phyloP scores from a whole-genome alignment of 2,329 filamentous ascomycete genomes.

The Fulvia fulva region DNA sequence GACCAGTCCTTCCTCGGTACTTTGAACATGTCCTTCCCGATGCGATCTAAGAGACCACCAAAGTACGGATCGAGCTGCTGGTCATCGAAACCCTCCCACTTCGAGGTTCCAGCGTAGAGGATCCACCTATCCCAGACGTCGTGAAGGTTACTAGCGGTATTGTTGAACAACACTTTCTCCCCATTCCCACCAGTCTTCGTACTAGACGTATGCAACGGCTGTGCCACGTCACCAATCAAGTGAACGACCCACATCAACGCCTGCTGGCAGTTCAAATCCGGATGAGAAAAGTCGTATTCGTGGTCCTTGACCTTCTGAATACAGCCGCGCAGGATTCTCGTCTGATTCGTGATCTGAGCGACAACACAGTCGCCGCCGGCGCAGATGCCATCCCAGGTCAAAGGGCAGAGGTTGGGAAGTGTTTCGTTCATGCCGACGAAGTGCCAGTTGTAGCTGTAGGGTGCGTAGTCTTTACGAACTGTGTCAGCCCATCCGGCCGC shows the following conservation, averaged over 20 bases:
- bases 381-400: conserved; percentile 20
- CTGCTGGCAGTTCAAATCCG: conserved; percentile 38
- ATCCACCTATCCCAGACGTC: conserved; percentile 41
- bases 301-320: conserved; percentile 31
- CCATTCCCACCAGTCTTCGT: conserved; percentile 38
- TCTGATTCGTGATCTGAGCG: conserved; percentile 42
- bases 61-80: conserved; percentile 37
- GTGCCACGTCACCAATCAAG: conserved; percentile 41
- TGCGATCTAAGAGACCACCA: conserved; percentile 33
- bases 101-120: conserved; percentile 36
- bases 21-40: conserved; percentile 35
- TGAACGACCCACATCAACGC: conserved; percentile 42
- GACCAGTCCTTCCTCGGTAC: conserved; percentile 37
- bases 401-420: neutral
- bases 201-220: conserved; percentile 41
- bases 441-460: conserved; percentile 42
- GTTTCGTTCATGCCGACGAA: conserved; percentile 39
- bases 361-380: conserved; percentile 39
- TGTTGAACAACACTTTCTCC: conserved; percentile 36
- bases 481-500: conserved; percentile 40
- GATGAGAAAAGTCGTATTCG: conserved; percentile 17
- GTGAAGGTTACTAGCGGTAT: conserved; percentile 35
- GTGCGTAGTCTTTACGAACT: conserved; percentile 37
- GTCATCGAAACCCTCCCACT: conserved; percentile 34
- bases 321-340: conserved; percentile 36